These are phyloP conservation scores for Amyloporia xantha DNA, from an alignment of 768 basidiomycete species.

Conservation along the genomic window DNA sequence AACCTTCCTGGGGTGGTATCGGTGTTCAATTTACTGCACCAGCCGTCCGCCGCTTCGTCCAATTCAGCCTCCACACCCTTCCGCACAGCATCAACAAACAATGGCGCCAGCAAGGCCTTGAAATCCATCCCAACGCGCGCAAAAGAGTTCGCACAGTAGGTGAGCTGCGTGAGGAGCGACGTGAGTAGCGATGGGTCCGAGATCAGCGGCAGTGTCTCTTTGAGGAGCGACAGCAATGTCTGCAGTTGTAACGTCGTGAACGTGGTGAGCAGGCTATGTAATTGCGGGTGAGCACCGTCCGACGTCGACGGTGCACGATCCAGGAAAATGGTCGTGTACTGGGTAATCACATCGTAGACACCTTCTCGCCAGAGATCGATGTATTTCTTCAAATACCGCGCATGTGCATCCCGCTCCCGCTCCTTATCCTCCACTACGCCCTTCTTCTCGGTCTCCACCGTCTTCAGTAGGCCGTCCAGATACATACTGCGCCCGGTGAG, in stretches of 20 bases:
- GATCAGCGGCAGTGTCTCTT: slow-evolving; percentile 52
- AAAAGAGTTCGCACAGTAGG: slow-evolving; percentile 90
- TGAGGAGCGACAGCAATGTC: slow-evolving; percentile 63
- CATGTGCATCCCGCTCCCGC: slow-evolving; percentile 51
- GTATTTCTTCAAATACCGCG: slow-evolving; percentile 77
- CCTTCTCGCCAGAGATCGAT: slow-evolving; percentile 90
- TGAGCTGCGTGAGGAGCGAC: slow-evolving; percentile 85
- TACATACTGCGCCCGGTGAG: slow-evolving; percentile 65
- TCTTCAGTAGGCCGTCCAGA: slow-evolving; percentile 51
- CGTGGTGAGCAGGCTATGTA: slow-evolving; percentile 53
- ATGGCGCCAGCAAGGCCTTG: slow-evolving; percentile 53
- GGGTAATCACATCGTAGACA: slow-evolving; percentile 86
- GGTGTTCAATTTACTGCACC: slow-evolving; percentile 1
- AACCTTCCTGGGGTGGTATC: neutral
- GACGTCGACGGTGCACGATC: slow-evolving; percentile 41
- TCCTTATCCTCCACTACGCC: slow-evolving; percentile 42
- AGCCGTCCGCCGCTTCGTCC: slow-evolving; percentile 28
- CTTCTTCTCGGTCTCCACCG: slow-evolving; percentile 34
- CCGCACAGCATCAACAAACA: slow-evolving; percentile 61
- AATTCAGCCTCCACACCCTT: slow-evolving; percentile 50
- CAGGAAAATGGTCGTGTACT: slow-evolving; percentile 85
- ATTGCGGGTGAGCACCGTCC: slow-evolving; percentile 24
- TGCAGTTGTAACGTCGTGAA: slow-evolving; percentile 58
- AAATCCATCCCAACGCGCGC: slow-evolving; percentile 92
- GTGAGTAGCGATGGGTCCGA: slow-evolving; percentile 59